Conservation (phyloP, 75 land plant species). For the Larix kaempferi region DNA sequence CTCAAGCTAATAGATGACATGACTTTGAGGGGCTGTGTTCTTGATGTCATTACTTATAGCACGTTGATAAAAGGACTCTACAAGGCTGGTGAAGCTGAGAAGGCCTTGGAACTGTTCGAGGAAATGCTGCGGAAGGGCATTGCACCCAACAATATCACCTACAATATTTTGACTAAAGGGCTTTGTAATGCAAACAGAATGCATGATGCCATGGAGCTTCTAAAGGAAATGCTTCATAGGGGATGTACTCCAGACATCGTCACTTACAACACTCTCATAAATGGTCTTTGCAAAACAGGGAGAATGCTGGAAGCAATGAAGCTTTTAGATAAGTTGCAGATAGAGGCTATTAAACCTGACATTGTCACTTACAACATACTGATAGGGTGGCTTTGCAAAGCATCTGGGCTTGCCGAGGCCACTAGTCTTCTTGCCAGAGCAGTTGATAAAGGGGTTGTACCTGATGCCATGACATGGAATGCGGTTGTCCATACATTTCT, state of each 20-base stretch:
- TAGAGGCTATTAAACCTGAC: constrained; percentile 50
- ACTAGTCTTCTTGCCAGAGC: constrained; percentile 34
- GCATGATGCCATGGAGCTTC: constrained; percentile 37
- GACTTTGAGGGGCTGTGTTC: constrained; percentile 39
- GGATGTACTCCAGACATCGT: constrained; percentile 59
- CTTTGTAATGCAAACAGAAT: constrained; percentile 45
- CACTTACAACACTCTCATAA: constrained; percentile 65
- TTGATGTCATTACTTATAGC: constrained; percentile 56
- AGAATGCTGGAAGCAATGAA: constrained; percentile 43
- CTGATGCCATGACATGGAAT: constrained; percentile 48
- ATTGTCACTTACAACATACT: constrained; percentile 54
- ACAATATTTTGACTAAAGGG: constrained; percentile 61
- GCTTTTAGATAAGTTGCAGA: constrained; percentile 48
- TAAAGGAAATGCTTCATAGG: constrained; percentile 45
- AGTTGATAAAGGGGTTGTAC: constrained; percentile 37
- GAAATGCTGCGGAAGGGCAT: constrained; percentile 51
- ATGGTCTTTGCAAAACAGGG: constrained; percentile 59
- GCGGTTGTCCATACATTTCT: constrained; percentile 17
- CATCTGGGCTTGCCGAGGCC: constrained; percentile 38
- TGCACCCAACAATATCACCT: constrained; percentile 36
- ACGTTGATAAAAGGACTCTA: constrained; percentile 64
- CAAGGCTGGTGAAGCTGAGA: constrained; percentile 41
- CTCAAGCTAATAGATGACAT: constrained; percentile 49
- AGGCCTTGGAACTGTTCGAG: constrained; percentile 47
- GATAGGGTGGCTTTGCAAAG: constrained; percentile 58